A percentile compares a stretch with the other conserved stretches of the same genome.
phyloP scores from a whole-genome alignment of 345 rosid species.

The Punica granatum region DNA sequence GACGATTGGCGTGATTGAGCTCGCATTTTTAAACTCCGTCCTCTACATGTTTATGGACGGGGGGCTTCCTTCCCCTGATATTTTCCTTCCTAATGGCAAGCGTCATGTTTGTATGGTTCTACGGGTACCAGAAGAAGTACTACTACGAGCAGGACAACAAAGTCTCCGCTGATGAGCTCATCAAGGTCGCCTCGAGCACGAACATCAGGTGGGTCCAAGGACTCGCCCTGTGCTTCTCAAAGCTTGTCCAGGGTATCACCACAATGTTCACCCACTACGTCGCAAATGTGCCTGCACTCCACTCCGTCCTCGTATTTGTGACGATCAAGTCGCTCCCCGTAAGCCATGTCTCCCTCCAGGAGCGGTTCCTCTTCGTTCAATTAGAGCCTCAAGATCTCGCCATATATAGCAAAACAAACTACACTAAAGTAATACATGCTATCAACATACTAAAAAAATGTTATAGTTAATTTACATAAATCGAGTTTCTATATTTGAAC shows the following conservation, averaged over 20 bases:
- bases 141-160: slow-evolving; percentile 18
- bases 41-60: slow-evolving; percentile 26
- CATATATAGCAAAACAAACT: no score
- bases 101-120: slow-evolving; percentile 28
- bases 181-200: neutral
- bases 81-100: slow-evolving; percentile 13
- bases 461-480: no score
- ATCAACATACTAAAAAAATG: no score
- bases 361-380: slow-evolving; percentile 21
- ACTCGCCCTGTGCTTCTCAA: slow-evolving; percentile 23
- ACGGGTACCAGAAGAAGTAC: slow-evolving; percentile 21
- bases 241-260: slow-evolving; percentile 24
- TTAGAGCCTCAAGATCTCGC: slow-evolving; percentile 9
- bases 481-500: no score
- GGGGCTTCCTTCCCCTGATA: slow-evolving; percentile 24
- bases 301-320: slow-evolving; percentile 24
- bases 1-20: slow-evolving; percentile 16
- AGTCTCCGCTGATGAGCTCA: slow-evolving; percentile 4
- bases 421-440: no score
- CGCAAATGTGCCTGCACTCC: slow-evolving; percentile 12
- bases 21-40: slow-evolving; percentile 16
- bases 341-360: slow-evolving; percentile 14
- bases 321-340: slow-evolving; percentile 25
- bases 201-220: slow-evolving; percentile 11
- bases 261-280: slow-evolving; percentile 23